These are phyloP conservation scores for Ilyonectria robusta DNA, from an alignment of 2,329 filamentous ascomycete genomes.

Conservation along the genomic window DNA sequence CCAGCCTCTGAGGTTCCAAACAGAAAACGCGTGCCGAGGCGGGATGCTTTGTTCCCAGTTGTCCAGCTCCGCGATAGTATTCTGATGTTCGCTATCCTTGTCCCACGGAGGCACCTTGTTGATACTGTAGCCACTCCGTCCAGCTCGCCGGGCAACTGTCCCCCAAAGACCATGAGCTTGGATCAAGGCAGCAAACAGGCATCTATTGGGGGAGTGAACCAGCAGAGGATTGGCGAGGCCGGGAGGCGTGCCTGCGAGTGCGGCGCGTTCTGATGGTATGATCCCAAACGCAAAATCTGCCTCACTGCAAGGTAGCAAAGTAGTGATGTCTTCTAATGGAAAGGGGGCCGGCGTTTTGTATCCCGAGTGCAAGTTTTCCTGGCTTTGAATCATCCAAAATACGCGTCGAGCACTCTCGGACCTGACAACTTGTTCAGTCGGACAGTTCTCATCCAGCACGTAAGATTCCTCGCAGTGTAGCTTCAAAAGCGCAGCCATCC, in stretches of 20 bases:
- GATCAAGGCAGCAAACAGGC: constrained; percentile 55
- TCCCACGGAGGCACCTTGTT: constrained; percentile 44
- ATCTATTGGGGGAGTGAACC: constrained; percentile 44
- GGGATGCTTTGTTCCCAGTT: constrained; percentile 52
- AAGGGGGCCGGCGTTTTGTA: constrained; percentile 52
- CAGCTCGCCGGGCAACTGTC: constrained; percentile 50
- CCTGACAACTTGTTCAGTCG: constrained; percentile 48
- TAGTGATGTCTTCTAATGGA: constrained; percentile 53
- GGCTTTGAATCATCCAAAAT: constrained; percentile 56
- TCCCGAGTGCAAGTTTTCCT: constrained; percentile 55
- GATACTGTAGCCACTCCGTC: constrained; percentile 27
- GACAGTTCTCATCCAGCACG: constrained; percentile 40
- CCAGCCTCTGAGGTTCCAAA: constrained; percentile 55
- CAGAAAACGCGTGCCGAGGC: constrained; percentile 50
- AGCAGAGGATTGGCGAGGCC: constrained; percentile 44
- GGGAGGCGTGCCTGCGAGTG: constrained; percentile 50
- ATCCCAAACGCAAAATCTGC: constrained; percentile 55
- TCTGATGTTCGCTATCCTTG: constrained; percentile 44
- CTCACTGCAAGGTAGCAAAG: constrained; percentile 54
- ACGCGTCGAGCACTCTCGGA: constrained; percentile 53
- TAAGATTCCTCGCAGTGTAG: constrained; percentile 57
- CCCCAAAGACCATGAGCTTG: constrained; percentile 57
- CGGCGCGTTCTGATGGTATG: constrained; percentile 48
- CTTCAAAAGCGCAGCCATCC: constrained; percentile 53
- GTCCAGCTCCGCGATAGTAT: constrained; percentile 38